Percentiles rank a stretch among this genome's conserved stretches.
Evolutionary conservation across 176 grass and related monocot genomes (phyloP).

Genomic region (Chrysopogon serrulatus): DNA sequence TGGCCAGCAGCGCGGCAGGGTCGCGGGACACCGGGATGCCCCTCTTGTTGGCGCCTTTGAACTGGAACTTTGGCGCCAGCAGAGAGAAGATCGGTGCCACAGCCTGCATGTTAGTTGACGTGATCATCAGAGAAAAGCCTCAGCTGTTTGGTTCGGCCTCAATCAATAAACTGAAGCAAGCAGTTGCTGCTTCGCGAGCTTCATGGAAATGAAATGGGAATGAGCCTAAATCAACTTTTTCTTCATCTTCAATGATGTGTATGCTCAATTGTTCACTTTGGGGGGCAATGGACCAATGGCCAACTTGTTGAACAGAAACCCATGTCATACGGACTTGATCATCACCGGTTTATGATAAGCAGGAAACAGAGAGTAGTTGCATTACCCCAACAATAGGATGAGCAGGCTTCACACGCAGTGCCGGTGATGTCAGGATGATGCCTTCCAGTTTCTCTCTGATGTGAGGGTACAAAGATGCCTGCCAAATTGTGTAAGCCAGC

Average conservation of each 20-base stretch:
- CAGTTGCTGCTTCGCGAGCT: neutral
- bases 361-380: neutral
- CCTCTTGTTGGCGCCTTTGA: constrained; percentile 95
- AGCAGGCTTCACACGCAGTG: constrained; percentile 87
- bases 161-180: neutral
- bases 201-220: neutral
- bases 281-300: neutral
- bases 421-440: constrained; percentile 92
- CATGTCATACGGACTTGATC: neutral
- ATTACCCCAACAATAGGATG: constrained; percentile 98
- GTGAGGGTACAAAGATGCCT: constrained; percentile 79
- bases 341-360: neutral
- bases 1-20: constrained; percentile 72
- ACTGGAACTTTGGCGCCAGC: constrained; percentile 78
- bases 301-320: neutral
- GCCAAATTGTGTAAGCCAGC: constrained; percentile 15
- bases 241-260: neutral
- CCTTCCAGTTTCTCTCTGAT: constrained; percentile 73
- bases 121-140: neutral
- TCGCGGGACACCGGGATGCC: constrained; percentile 89
- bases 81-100: constrained; percentile 93
- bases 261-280: neutral
- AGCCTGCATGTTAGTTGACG: constrained; percentile 40
- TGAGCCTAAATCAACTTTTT: neutral
- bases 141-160: neutral